Evolutionary conservation across 2,329 filamentous ascomycete genomes (phyloP).

Genomic region (Phyllosticta citribraziliensis): DNA sequence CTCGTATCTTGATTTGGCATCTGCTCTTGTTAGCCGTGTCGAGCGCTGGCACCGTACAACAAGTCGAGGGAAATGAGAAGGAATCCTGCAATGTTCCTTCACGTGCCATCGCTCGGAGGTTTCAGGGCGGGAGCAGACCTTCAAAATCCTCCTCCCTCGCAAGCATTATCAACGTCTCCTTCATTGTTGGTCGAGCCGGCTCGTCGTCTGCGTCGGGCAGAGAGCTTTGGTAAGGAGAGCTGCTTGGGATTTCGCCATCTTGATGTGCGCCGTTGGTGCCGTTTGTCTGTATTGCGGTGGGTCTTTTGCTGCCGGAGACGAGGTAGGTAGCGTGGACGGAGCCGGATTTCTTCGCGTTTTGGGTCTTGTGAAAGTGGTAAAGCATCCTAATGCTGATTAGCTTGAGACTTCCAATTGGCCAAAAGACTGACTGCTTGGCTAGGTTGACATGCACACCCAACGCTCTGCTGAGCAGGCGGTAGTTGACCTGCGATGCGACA

Average conservation of each 20-base stretch:
- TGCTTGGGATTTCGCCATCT: conserved; percentile 54
- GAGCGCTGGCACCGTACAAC: conserved; percentile 13
- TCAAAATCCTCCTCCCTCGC: conserved; percentile 64
- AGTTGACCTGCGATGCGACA: conserved; percentile 57
- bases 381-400: conserved; percentile 54
- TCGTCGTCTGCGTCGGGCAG: conserved; percentile 30
- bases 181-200: conserved; percentile 31
- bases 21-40: conserved; percentile 32
- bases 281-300: conserved; percentile 12
- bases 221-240: conserved; percentile 59
- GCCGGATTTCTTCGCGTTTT: conserved; percentile 64
- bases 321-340: conserved; percentile 90
- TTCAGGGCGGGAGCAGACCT: conserved; percentile 32
- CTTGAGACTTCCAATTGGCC: not conserved
- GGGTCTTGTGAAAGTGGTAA: conserved; percentile 70
- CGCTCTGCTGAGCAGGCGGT: conserved; percentile 72
- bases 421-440: conserved; percentile 67
- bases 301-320: conserved; percentile 58
- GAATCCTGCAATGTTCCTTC: too few relatives aligned
- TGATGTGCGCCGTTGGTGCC: conserved; percentile 32
- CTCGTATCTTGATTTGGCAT: conserved; percentile 57
- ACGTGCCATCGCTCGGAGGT: conserved; percentile 13
- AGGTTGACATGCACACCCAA: conserved; percentile 75
- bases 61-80: too few relatives aligned
- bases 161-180: conserved; percentile 53